Evolutionary conservation across 1,139 yeast genomes (phyloP), one percentile per base, ranked within the genome.

Genomic region (Suhomyces choctaworum): DNA sequence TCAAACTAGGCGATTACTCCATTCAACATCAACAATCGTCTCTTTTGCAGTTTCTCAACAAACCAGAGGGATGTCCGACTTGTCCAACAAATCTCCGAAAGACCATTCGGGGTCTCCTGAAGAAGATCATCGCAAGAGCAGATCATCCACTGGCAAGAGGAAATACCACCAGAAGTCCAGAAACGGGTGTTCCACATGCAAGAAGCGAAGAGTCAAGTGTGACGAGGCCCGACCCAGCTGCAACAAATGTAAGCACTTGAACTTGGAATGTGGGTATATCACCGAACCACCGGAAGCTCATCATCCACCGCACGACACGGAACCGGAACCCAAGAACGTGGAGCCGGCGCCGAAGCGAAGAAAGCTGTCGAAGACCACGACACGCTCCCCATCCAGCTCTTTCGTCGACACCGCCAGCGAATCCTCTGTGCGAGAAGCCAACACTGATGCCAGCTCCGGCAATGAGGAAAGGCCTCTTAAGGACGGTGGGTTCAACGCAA

Each of bases 131-230:
- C 22, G 23, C 26, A 34, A 31, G 22, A 34, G 36, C 42, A 52
- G 54, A 34, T 27, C 59, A 4, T 59, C 69, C 7, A 62, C 66
- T 6, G 68, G 68, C 14, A 78, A 78, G 56, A 68, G 95, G 38
- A 82, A 81, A 54, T 84, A 80, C 56, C 97, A 90, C 54, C 86
- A 81, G 44, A 90, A 90, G 60, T 85, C 95, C 22, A 73, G 95
- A 41, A 77, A 78, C 34, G 97, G 97, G 0, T 90, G 97, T 59
- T 75, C 81, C 27, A 86, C 95, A 1, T 90, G 97, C 61, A 90
- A 90, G 54, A 74, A 78, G 47, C 74, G 97, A 49, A 67, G 97
- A 36, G 96, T 90, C 30, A 90, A 90, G 56, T 90, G 97, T 66
- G 97, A 90, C 57, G 97, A 90, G 58, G 67, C 70, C 0, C 83